phyloP scores from a whole-genome alignment of 495 filamentous ascomycete species.

The Ascodesmis nigricans region DNA sequence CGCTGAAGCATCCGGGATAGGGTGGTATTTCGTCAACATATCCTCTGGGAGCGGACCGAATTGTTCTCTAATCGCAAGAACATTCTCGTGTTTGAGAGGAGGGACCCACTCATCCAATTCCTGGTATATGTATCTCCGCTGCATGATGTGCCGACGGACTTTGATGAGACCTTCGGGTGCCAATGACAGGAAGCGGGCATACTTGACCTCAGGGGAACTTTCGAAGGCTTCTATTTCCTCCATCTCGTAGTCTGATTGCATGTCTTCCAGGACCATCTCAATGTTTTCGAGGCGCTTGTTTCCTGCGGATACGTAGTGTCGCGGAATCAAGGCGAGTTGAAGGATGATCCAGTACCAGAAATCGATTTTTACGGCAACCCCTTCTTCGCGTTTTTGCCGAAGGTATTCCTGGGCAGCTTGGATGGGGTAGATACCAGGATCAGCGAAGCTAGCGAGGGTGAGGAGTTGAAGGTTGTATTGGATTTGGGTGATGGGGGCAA shows the following conservation, averaged over 20 bases:
- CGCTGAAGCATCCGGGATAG: conserved; percentile 15
- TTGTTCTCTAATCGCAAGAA: conserved; percentile 3
- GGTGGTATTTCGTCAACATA: conserved; percentile 1
- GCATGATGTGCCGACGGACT: conserved; percentile 9
- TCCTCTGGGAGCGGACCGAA: background rate
- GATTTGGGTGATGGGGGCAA: conserved; percentile 20
- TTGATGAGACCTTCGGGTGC: conserved; percentile 18
- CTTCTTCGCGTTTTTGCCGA: conserved; percentile 24
- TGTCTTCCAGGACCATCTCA: conserved; percentile 6
- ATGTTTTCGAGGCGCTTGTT: background rate
- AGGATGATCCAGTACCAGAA: conserved; percentile 24
- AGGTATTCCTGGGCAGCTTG: conserved; percentile 20
- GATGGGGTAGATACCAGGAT: conserved; percentile 14
- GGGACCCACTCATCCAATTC: background rate
- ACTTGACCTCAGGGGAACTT: background rate
- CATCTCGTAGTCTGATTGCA: conserved; percentile 12
- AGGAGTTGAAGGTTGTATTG: conserved; percentile 22
- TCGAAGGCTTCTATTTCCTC: too few species aligned
- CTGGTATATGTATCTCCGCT: background rate
- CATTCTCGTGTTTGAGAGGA: background rate
- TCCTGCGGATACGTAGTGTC: conserved; percentile 4
- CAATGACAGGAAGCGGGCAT: background rate
- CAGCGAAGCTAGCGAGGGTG: conserved; percentile 21
- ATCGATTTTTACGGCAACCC: conserved; percentile 16
- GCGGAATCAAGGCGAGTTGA: conserved; percentile 21